phyloP scores from a whole-genome alignment of 2,329 filamentous ascomycete genomes.

The Coniochaeta sp. region DNA sequence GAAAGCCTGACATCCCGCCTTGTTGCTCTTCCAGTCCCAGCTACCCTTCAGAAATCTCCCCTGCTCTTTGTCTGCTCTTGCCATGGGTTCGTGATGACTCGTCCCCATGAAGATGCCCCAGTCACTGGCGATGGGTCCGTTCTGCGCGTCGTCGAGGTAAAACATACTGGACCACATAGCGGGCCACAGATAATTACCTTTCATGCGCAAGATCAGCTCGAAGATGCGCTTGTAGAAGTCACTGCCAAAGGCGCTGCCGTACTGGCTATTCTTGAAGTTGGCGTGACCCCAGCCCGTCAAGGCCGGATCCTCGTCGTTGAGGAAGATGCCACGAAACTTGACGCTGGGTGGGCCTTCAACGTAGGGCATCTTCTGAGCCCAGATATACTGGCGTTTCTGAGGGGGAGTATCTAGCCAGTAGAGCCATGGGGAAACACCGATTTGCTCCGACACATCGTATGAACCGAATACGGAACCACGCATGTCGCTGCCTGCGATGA shows the following conservation, averaged over 20 bases:
- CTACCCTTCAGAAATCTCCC: conserved; percentile 27
- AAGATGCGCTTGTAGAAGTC: conserved; percentile 49
- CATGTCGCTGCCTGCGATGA: conserved; percentile 49
- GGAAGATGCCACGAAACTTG: conserved; percentile 51
- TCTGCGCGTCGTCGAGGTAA: conserved; percentile 44
- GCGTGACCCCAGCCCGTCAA: conserved; percentile 45
- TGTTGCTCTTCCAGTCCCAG: conserved; percentile 49
- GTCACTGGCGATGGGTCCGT: conserved; percentile 43
- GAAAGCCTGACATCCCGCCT: conserved; percentile 41
- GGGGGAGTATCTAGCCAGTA: conserved; percentile 49
- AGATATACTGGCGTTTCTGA: conserved; percentile 35
- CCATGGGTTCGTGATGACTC: conserved; percentile 51
- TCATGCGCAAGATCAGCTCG: conserved; percentile 45
- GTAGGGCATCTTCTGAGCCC: conserved; percentile 32
- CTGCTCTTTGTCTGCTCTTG: conserved; percentile 36
- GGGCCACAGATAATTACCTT: conserved; percentile 52
- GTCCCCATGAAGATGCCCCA: conserved; percentile 52
- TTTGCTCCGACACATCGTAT: conserved; percentile 51
- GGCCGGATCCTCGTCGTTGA: conserved; percentile 52
- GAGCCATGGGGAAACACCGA: conserved; percentile 53
- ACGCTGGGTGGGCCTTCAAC: conserved; percentile 43
- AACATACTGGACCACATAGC: conserved; percentile 52
- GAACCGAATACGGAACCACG: conserved; percentile 49
- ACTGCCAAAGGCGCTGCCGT: conserved; percentile 24
- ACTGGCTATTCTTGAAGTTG: conserved; percentile 28